Percentiles rank a stretch among this genome's conserved stretches.
phyloP scores from a whole-genome alignment of 257 asterid genomes.

The Solanum ossicruentum region DNA sequence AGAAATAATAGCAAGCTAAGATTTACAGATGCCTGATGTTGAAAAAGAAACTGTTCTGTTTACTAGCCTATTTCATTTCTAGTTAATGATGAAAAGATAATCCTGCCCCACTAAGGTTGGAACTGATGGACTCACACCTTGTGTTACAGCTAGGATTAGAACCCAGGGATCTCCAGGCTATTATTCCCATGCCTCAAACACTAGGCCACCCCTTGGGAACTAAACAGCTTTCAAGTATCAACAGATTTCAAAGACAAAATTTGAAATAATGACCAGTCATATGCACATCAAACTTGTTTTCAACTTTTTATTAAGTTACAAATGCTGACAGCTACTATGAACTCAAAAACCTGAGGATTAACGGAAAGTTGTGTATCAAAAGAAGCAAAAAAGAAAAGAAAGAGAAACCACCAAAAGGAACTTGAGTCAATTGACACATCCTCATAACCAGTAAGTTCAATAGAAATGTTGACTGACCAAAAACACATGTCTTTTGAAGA shows the following conservation, averaged over 20 bases:
- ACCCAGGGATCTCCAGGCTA: background rate
- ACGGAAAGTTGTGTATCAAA: background rate
- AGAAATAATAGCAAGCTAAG: background rate
- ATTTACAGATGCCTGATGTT: background rate
- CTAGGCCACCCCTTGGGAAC: background rate
- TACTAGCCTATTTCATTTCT: background rate
- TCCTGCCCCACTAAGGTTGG: background rate
- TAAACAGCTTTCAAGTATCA: background rate
- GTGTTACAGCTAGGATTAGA: background rate
- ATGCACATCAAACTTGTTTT: background rate
- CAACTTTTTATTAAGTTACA: background rate
- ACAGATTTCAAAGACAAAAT: background rate
- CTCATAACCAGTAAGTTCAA: background rate
- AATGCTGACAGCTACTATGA: background rate
- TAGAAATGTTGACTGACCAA: background rate
- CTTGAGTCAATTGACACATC: background rate
- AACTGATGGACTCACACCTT: background rate
- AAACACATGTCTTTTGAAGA: background rate
- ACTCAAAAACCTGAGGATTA: background rate
- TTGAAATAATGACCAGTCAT: background rate
- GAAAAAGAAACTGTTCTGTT: background rate
- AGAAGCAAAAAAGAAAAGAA: background rate
- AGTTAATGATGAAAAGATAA: background rate
- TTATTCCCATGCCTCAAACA: background rate
- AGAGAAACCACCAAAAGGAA: background rate